Evolutionary conservation across 192 early-diverging fungal species (phyloP).

Genomic region (Chytriomyces hyalinus): DNA sequence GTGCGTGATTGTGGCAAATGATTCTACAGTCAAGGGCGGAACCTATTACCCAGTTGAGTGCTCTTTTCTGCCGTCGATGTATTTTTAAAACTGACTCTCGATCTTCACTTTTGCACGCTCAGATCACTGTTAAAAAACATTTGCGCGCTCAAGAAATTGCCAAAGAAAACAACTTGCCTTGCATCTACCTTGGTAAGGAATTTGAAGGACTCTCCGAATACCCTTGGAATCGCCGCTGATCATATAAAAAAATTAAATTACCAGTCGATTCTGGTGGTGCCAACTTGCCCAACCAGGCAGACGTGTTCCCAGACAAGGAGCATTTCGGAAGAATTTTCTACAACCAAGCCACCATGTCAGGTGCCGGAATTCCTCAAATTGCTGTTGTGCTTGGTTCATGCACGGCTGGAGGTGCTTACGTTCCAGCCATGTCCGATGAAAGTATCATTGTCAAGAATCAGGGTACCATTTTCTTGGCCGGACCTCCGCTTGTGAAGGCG

Average conservation of each 20-base stretch:
- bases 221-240: background rate
- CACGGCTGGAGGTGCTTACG: slow-evolving; percentile 95
- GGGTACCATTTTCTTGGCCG: slow-evolving; percentile 96
- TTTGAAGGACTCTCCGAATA: background rate
- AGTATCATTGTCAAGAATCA: slow-evolving; percentile 94
- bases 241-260: background rate
- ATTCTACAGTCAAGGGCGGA: slow-evolving; percentile 97
- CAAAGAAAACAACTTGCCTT: slow-evolving; percentile 88
- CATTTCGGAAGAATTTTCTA: slow-evolving; percentile 94
- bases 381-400: slow-evolving; percentile 98
- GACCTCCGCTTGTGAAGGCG: slow-evolving; percentile 94
- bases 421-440: slow-evolving; percentile 98
- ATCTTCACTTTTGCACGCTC: background rate
- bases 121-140: slow-evolving; percentile 89
- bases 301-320: slow-evolving; percentile 92
- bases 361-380: slow-evolving; percentile 87
- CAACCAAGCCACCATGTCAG: slow-evolving; percentile 78
- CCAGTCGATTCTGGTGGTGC: slow-evolving; percentile 94
- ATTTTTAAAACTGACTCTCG: background rate
- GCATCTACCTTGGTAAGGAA: slow-evolving; percentile 77
- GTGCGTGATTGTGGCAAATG: slow-evolving; percentile 96
- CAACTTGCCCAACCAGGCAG: slow-evolving; percentile 81
- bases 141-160: slow-evolving; percentile 97
- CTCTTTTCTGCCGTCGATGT: background rate
- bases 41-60: slow-evolving; percentile 85